These are phyloP conservation scores for sunflower (Helianthus annuus) DNA, from an alignment of 129 eudicot genomes.

Conservation along the genomic window HanXRQr2.0-SUNRISE NC_035440.2:11413227-11413726, in stretches of 20 bases:
- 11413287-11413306: constrained; percentile 56
- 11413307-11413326: constrained; percentile 62
- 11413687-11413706: constrained; percentile 12
- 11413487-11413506: neutral
- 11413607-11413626: constrained; percentile 30
- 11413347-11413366: neutral
- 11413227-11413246: constrained; percentile 76
- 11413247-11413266: constrained; percentile 54
- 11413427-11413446: constrained; percentile 71
- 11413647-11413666: constrained; percentile 31
- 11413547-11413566: neutral
- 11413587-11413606: constrained; percentile 19
- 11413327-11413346: neutral
- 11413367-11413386: constrained; percentile 23
- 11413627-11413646: constrained; percentile 1
- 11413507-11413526: neutral
- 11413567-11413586: constrained; percentile 35
- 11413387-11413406: constrained; percentile 51
- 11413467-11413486: constrained; percentile 34
- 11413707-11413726: constrained; percentile 28
- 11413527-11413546: neutral
- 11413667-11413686: constrained; percentile 26
- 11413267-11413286: constrained; percentile 69
- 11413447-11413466: constrained; percentile 50
- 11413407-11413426: constrained; percentile 72